Evolutionary conservation across 2,329 filamentous ascomycete species (phyloP).

Genomic region (Pyrenochaeta sp.): DNA sequence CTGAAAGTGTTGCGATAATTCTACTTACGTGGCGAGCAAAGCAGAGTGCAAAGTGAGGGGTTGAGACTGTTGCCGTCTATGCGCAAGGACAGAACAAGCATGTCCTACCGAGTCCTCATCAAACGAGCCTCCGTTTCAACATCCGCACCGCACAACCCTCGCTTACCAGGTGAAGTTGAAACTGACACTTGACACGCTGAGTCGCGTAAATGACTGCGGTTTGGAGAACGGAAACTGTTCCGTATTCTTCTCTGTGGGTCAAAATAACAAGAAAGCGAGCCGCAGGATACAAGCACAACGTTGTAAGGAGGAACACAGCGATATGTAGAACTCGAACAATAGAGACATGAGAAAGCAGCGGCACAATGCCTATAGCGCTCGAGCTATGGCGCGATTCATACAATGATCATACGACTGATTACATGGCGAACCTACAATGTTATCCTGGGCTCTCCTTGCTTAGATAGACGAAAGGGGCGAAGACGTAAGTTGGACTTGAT

Average conservation of each 20-base stretch:
- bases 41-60: conserved; percentile 18
- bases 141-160: background rate
- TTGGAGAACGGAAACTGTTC: background rate
- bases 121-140: conserved; percentile 7
- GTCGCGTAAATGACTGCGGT: background rate
- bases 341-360: conserved; percentile 4
- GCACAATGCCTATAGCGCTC: background rate
- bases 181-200: conserved; percentile 1
- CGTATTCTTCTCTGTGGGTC: background rate
- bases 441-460: background rate
- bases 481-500: conserved; percentile 21
- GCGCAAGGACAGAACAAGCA: conserved; percentile 14
- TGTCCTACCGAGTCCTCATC: background rate
- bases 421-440: conserved; percentile 11
- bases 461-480: conserved; percentile 2
- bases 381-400: conserved; percentile 2
- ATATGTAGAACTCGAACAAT: conserved; percentile 8
- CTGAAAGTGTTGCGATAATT: background rate
- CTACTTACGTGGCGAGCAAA: conserved; percentile 18
- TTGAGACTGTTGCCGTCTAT: conserved; percentile 3
- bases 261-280: background rate
- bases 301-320: conserved; percentile 6
- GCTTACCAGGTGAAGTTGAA: background rate
- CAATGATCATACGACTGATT: conserved; percentile 17
- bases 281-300: conserved; percentile 10